Evolutionary conservation across 768 basidiomycete species (phyloP), one percentile per base, ranked within the genome.

Genomic region (Hygrophorus pudorinus): DNA sequence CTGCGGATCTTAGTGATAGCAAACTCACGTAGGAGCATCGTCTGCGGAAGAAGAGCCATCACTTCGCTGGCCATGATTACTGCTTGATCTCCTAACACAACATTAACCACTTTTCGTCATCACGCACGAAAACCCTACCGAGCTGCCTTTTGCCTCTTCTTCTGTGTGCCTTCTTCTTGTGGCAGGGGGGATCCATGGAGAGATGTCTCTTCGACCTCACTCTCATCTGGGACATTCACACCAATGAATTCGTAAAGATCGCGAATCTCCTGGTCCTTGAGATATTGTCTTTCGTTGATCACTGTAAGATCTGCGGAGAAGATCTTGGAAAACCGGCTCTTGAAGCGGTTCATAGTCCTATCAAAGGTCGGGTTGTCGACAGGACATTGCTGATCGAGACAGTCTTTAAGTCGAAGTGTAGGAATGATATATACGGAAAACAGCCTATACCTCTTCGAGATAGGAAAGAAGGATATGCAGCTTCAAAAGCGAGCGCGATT

Each of bases 311-410:
- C 68, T 17, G 63, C 58, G 11, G 55, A 58, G 45, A 73, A 78
- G 35, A 63, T 56, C 38, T 69, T 72, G 18, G 47, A 46, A 49
- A 84, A 62, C 4, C 60, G 53, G 14, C 58, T 63, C 40, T 71
- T 67, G 60, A 84, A 79, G n/a, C 71, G 67, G 16, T 65, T n/a
- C 65, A 43, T 84, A 65, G 1, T 74, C 61, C 54, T 79, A 81
- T 37, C 71, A n/a, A n/a, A n/a, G 65, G 72, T 61, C 0, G 67
- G 51, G 48, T 80, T 78, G 14, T 74, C 66, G 38, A 82, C 66
- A 0, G 79, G 79, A 29, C 72, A 72, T 65, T 76, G 76, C 79
- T 81, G 47, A 3, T 35, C 21, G 35, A 12, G 17, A 33, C n/a
- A n/a, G n/a, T n/a, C n/a, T 34, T 27, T 47, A 37, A 51, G 18